phyloP scores from a whole-genome alignment of 306 rosid species.

The Ormosia semicastrata region DNA sequence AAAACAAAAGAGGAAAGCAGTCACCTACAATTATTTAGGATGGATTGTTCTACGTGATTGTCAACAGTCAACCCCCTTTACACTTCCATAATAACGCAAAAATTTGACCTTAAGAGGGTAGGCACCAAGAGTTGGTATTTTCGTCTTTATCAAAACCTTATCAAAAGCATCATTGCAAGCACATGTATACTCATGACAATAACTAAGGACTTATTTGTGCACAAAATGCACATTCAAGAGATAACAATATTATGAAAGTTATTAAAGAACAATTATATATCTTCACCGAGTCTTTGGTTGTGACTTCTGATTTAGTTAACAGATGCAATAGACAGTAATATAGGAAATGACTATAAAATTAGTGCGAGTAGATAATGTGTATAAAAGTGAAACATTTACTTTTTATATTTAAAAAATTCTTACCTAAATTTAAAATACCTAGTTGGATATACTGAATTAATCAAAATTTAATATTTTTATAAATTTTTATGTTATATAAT shows the following conservation, averaged over 20 bases:
- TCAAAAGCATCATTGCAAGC: constrained; percentile 24
- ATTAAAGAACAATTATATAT: neutral
- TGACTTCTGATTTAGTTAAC: neutral
- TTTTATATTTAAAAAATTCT: no score
- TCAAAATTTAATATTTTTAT: no score
- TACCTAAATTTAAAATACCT: no score
- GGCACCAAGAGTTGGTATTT: neutral
- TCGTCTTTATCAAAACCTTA: constrained; percentile 5
- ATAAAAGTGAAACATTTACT: neutral
- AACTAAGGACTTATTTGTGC: neutral
- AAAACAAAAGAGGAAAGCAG: neutral
- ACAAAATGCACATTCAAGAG: neutral
- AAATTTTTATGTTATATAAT: no score
- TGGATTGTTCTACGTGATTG: neutral
- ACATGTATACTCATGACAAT: constrained; percentile 12
- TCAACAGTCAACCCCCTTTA: constrained; percentile 3
- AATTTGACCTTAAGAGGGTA: neutral
- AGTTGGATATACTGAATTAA: no score
- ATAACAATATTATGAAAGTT: neutral
- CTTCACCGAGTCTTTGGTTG: neutral
- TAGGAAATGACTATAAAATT: neutral
- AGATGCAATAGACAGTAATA: neutral
- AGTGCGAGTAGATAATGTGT: neutral
- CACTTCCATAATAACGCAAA: neutral
- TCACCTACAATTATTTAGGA: neutral